Evolutionary conservation across 2,329 filamentous ascomycete species (phyloP), one percentile per base, ranked within the genome.

Genomic region (Keithomyces neogunnii): DNA sequence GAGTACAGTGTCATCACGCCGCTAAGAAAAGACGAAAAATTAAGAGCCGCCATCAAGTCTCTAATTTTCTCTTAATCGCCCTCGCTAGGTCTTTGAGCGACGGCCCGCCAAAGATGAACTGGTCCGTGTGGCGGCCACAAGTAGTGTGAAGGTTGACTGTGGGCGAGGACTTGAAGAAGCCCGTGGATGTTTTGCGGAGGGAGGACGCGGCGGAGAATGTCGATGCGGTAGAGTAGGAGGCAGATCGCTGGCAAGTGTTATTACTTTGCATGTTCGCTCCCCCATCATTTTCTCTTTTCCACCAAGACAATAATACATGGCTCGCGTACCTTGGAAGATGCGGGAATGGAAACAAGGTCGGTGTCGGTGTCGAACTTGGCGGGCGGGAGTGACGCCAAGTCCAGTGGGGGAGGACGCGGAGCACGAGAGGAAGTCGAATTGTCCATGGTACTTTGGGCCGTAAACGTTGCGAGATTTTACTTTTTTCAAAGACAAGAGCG

Each of bases 91-190:
- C 72, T 6, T 67, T 61, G 28, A 76, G 59, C 2, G 71, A 75
- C 42, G 71, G 72, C 1, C 76, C 76, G 35, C 74, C 66, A 54
- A 80, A 76, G 11, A 80, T 65, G 53, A 72, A 77, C 57, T 80
- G 74, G 56, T 78, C 71, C 39, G 74, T 74, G 62, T 80, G 77
- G 11, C 77, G 69, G 11, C 77, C 77, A 54, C 77, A 80, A 52
- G 76, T 75, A 36, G 76, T 79, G 63, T 78, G 71, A 42, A 74
- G 70, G 54, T 80, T 80, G 56, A 73, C 69, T 7, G 67, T 70
- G 26, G 67, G 70, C n/a, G 67, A 60, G 6, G 69, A 58, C 57
- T 65, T 69, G 56, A 68, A 57, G 51, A 63, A 63, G 49, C 56
- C 56, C 54, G 66, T 65, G 19, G 67, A 59, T 5, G 60, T 57